Conservation (phyloP, 2,329 filamentous ascomycete genomes). For the Diaporthe humulicola region DNA sequence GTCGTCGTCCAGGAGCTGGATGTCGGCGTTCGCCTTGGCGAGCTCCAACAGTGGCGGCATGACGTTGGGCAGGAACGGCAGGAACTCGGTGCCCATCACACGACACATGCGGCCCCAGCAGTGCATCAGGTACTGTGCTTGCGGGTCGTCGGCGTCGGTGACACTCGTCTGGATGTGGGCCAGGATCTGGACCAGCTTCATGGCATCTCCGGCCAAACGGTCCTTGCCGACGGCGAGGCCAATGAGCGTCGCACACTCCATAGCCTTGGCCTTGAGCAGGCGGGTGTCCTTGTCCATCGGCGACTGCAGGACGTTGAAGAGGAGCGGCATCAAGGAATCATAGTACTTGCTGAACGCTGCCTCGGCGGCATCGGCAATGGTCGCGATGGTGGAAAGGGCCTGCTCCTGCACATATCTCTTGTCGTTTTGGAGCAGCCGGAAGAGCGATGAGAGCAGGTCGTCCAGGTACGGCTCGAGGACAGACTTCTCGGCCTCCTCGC, state of each 20-base stretch:
- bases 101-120: constrained; percentile 99
- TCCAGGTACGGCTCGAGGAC: constrained; percentile 95
- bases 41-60: constrained; percentile 95
- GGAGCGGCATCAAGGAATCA: constrained; percentile 92
- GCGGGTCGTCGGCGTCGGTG: constrained; percentile 91
- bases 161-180: constrained; percentile 89
- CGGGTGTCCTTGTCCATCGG: constrained; percentile 96
- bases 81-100: constrained; percentile 89
- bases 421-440: constrained; percentile 88
- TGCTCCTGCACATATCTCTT: constrained; percentile 99
- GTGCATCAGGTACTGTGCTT: constrained; percentile 96
- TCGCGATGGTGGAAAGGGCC: constrained; percentile 96
- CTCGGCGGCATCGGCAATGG: constrained; percentile 98
- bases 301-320: constrained; percentile 89
- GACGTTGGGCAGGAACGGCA: constrained; percentile 91
- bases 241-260: constrained; percentile 98
- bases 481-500: constrained; percentile 95
- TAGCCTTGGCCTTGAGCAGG: constrained; percentile 93
- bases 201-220: constrained; percentile 87
- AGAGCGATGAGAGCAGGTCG: constrained; percentile 85
- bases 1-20: constrained; percentile 94
- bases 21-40: constrained; percentile 95
- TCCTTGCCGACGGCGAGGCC: constrained; percentile 95
- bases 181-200: constrained; percentile 88
- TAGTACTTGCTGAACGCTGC: constrained; percentile 96